Conservation (phyloP, 2,329 filamentous ascomycete genomes). For the Endocalyx cinctus region DNA sequence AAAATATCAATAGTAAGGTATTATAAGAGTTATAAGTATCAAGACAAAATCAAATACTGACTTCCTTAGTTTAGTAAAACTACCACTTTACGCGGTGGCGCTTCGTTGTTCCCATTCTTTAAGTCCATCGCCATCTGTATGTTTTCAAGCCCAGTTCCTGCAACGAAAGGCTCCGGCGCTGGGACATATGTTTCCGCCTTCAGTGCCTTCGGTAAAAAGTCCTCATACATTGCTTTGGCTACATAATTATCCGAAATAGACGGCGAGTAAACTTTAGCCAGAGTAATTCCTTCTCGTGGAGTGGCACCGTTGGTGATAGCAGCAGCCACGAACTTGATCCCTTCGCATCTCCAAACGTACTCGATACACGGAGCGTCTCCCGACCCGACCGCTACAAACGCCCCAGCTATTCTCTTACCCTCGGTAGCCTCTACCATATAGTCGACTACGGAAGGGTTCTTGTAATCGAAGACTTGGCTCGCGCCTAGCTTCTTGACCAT, state of each 20-base stretch:
- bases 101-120: slow-evolving; percentile 2
- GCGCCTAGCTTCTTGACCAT: slow-evolving; percentile 34
- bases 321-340: slow-evolving; percentile 12
- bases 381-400: slow-evolving; percentile 10
- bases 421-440: slow-evolving; percentile 18
- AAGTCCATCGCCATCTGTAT: slow-evolving; percentile 9
- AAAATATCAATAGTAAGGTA: no score
- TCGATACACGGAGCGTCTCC: slow-evolving; percentile 11
- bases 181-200: slow-evolving; percentile 12
- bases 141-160: slow-evolving; percentile 10
- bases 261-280: slow-evolving; percentile 4
- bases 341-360: slow-evolving; percentile 5
- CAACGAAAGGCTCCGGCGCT: slow-evolving; percentile 18
- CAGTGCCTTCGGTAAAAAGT: slow-evolving; percentile 18
- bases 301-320: no score
- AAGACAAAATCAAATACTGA: no score
- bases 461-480: slow-evolving; percentile 34
- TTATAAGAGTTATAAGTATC: no score
- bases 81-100: slow-evolving; percentile 11
- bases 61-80: no score
- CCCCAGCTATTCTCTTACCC: slow-evolving; percentile 11
- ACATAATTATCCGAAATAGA: slow-evolving; percentile 6
- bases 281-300: no score
- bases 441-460: slow-evolving; percentile 16
- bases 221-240: slow-evolving; percentile 13